Base-by-base conservation (phyloP, 2,329 filamentous ascomycete genomes). In the Thelonectria discophora region DNA sequence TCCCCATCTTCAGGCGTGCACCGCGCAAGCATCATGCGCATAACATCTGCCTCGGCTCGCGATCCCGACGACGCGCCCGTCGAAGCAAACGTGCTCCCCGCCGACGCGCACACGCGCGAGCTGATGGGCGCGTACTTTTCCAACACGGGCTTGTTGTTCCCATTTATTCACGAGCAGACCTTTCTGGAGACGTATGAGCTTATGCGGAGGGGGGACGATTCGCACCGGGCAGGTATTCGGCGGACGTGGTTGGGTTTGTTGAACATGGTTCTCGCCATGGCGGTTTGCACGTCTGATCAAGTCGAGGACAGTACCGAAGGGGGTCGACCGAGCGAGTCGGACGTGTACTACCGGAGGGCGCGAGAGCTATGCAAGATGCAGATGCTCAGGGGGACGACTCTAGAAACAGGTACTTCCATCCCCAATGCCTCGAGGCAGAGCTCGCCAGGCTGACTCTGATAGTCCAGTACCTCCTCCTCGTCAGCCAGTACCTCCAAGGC, bases 401-500 rank as follows among this genome's bases (percentile, higher is more conserved):
- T 84, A 1, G 83, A 85, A 65, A 76, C 77, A 42, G 66, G 66
- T 61, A 42, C n/a, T 27, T 17, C 10, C 18, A 7, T 24, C 17
- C 6, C 17, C 5, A 3, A 20, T n/a, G n/a, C n/a, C n/a, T n/a
- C n/a, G n/a, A n/a, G n/a, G 1, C 17, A 21, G 5, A 8, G 15
- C 15, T 4, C 45, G 18, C 6, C 7, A 9, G 5, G 3, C 17
- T 55, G 15, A 24, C 39, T 17, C 37, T 39, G 5, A 5, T 2
- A 68, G 82, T 85, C 0, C 82, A 85, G 67, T 79, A 78, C 43
- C 75, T 85, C 8, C 73, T 86, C 0, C 60, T 86, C 0, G 76
- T 81, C 64, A 78, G 78, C 5, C 81, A 83, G 49, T 86, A 86
- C 58, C 75, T 86, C 0, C 83, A 86, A 65, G 82, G 84, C 2